Evolutionary conservation across 2,329 filamentous ascomycete genomes (phyloP), one percentile per base, ranked within the genome.

Genomic region (Aspergillus terreus): DNA sequence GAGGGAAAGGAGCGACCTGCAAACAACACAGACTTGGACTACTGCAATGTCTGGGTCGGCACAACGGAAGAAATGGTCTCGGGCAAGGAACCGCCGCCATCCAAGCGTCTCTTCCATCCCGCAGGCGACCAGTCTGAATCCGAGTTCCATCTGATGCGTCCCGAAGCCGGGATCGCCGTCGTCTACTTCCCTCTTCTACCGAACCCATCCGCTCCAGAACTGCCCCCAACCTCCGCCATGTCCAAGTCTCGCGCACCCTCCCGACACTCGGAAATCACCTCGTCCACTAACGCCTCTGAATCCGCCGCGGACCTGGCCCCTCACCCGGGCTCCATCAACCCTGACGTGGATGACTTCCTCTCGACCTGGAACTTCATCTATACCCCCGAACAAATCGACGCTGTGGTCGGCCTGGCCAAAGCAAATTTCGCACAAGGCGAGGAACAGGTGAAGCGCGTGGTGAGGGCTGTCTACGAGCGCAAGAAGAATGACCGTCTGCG

Each of bases 341-440:
- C 94, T 0, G 84, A 85, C 21, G 82, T 81, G 2, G 88, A 83
- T 48, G 90, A 96, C 54, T 97, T 91, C 71, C 84, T 97, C 76
- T 90, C 85, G 60, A 99, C 94, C 0, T 99, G 94, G 94, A 99
- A 99, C 67, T 97, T 97, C 67, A 85, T 96, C 27, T 99, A 97
- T 70, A 95, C 88, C 2, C 86, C 91, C 0, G 86, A 94, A 51
- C 87, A 99, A 69, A 85, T 99, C 47, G 92, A 97, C 61, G 82
- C 83, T 23, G 90, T 95, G 0, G 87, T 96, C 2, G 79, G 81
- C 4, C 79, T 99, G 25, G 92, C 94, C 1, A 80, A 84, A 50
- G 90, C 90, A 10, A 99, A 99, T 70, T 99, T 90, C 60, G 78
- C 82, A 5, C 90, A 95, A 67, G 91, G 92, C 1, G 82, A 82